phyloP scores from a whole-genome alignment of 192 early-diverging fungal genomes.

The Tieghemiomyces parasiticus region DNA sequence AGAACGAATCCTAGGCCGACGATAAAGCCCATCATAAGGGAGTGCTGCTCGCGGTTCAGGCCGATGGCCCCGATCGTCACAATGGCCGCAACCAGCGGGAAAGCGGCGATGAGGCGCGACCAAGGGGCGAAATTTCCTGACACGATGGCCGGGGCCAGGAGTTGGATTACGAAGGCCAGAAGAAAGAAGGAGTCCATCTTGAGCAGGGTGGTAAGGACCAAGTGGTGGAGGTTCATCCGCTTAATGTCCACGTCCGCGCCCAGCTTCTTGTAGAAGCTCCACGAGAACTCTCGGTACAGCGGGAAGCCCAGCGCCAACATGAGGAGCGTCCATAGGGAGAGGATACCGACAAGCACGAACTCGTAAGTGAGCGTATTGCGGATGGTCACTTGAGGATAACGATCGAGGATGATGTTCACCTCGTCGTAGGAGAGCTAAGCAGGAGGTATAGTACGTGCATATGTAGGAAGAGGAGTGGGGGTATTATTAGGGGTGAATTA shows the following conservation, averaged over 20 bases:
- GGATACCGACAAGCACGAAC: neutral
- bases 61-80: slow-evolving; percentile 26
- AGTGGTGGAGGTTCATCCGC: slow-evolving; percentile 56
- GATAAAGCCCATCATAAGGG: slow-evolving; percentile 19
- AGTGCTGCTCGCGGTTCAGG: slow-evolving; percentile 24
- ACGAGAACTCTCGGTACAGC: slow-evolving; percentile 65
- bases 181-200: slow-evolving; percentile 72
- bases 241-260: slow-evolving; percentile 60
- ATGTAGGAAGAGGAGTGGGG: too few relatives aligned
- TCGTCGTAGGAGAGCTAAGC: neutral
- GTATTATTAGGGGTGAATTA: too few relatives aligned
- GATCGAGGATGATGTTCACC: neutral
- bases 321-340: neutral
- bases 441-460: neutral
- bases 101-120: neutral
- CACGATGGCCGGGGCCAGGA: slow-evolving; percentile 38
- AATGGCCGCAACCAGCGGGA: slow-evolving; percentile 16
- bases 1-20: slow-evolving; percentile 14
- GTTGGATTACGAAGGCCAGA: slow-evolving; percentile 52
- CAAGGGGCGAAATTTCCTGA: slow-evolving; percentile 13
- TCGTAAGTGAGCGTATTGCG: neutral
- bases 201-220: slow-evolving; percentile 61
- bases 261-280: slow-evolving; percentile 73
- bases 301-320: neutral
- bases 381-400: neutral